Base-by-base conservation (phyloP, 306 rosid species). In the Acacia crassicarpa region DNA sequence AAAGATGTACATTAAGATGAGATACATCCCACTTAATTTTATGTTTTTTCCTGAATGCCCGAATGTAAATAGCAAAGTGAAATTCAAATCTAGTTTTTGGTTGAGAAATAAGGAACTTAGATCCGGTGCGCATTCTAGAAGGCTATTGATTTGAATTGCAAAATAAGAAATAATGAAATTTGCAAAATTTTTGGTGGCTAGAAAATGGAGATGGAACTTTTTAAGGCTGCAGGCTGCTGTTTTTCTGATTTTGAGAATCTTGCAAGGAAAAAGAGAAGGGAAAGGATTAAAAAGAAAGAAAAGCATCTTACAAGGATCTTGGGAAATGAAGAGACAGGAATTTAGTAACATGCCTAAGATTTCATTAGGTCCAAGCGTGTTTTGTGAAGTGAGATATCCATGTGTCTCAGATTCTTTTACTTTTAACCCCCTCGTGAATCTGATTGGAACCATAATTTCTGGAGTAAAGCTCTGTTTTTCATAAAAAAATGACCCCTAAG, bases 191-290 rank as follows among this genome's bases (percentile, higher is more conserved):
- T 19, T 56, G 32, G 30, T 45, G 45, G 44, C 35, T 40, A 6
- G 19, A 20, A 20, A 75, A 41, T 20, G 9, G 25, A 20, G 9
- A 9, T 62, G 33, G 15, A 22, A 16, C 4, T 59, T 49, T 48
- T 25, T 38, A 56, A 41, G 30, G 65, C 77, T 73, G 44, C 62
- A 49, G 15, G 67, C 69, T n/a, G 25, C 23, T 67, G 49, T 67
- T 67, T 20, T 78, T 67, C 49, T 49, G 48, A 65, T 66, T 78
- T 38, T 44, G 51, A 12, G 72, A 44, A 45, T 75, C 38, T 75
- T 27, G 25, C 9, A 2, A 2, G 19, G 6, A 14, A 58, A 40
- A 56, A 19, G 38, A 40, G 10, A 44, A 70, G 62, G 25, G 8
- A 2, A 2, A 11, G 6, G 48, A 13, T 8, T 22, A 15, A 22